A percentile compares a stretch with the other conserved stretches of the same genome.
Conservation (phyloP, 1,284 basidiomycete genomes). For the Phlebopus sp. region DNA sequence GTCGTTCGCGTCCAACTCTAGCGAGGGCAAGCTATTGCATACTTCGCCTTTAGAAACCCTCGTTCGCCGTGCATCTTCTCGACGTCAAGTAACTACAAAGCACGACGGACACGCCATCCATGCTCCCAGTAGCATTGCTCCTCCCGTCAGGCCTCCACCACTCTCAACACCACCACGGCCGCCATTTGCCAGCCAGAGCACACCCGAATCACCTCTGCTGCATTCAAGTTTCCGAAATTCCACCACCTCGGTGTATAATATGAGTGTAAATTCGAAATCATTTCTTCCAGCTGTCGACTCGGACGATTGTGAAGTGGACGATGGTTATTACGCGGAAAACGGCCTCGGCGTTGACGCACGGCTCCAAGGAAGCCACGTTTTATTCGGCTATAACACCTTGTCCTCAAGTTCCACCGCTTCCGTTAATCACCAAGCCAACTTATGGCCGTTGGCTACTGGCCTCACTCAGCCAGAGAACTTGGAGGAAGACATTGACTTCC, state of each 20-base stretch:
- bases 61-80: constrained; percentile 39
- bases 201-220: constrained; percentile 55
- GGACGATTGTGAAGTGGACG: constrained; percentile 22
- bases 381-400: constrained; percentile 3
- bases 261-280: constrained; percentile 25
- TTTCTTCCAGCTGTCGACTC: constrained; percentile 21
- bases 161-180: constrained; percentile 10
- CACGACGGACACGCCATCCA: constrained; percentile 2
- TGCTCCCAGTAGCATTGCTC: constrained; percentile 1
- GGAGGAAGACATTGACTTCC: constrained; percentile 6
- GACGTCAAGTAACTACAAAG: constrained; percentile 21
- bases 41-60: constrained; percentile 44
- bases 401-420: constrained; percentile 3
- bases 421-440: constrained; percentile 5
- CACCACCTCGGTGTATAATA: constrained; percentile 30
- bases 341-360: constrained; percentile 10
- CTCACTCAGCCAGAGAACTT: constrained; percentile 4
- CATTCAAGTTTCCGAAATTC: constrained; percentile 63
- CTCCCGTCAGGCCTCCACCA: constrained; percentile 11
- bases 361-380: constrained; percentile 6
- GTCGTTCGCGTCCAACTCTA: constrained; percentile 19
- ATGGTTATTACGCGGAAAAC: constrained; percentile 12
- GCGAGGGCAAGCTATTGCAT: constrained; percentile 17
- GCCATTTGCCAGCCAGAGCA: constrained; percentile 3
- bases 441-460: constrained; percentile 16